Base-by-base conservation (phyloP, 441 rosid genomes). In the Raphanus hybrid region DNA sequence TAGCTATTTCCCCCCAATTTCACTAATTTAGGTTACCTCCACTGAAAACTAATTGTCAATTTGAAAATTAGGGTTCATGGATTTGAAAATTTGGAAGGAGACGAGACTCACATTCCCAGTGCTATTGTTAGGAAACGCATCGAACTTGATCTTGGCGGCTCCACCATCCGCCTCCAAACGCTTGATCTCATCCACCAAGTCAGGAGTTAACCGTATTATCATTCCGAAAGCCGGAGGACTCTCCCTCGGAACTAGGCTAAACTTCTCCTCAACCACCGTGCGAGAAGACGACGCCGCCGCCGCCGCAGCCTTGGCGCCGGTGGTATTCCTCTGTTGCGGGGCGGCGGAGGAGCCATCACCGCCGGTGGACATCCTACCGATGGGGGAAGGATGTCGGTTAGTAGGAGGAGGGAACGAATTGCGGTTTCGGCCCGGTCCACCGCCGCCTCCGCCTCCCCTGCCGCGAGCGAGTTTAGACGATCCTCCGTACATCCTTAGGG, bases 131-230 rank as follows among this genome's bases (percentile, higher is more conserved):
- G 90, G 85, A 65, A 86, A 78, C 20, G 92, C 84, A 85, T 87
- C 98, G 82, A 96, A 96, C 82, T 93, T 93, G 85, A 96, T 92
- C 90, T 84, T 86, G 4, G 98, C 93, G 16, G 86, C 76, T 67
- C 85, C 86, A 16, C 97, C 95, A 75, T 88, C 95, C 18, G 87
- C 89, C 77, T 96, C 98, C 10, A 85, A 82, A 62, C 87, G 86
- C 81, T 85, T 90, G 83, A 96, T 93, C 93, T 96, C 98, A 37
- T 96, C 96, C 64, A 93, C 91, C 86, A 96, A 83, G 71, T 89
- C 99, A 39, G 99, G 99, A 16, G 88, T 85, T 73, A 96, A 73
- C 77, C 91, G 80, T 66, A 96, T 92, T 26, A 91, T 92, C 98
- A 90, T 91, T 10, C 90, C 91, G 60, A 93, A 96, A 52, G 90